Evolutionary conservation across 768 basidiomycete genomes (phyloP).

Genomic region (Tylopilus cervinicoccineus): DNA sequence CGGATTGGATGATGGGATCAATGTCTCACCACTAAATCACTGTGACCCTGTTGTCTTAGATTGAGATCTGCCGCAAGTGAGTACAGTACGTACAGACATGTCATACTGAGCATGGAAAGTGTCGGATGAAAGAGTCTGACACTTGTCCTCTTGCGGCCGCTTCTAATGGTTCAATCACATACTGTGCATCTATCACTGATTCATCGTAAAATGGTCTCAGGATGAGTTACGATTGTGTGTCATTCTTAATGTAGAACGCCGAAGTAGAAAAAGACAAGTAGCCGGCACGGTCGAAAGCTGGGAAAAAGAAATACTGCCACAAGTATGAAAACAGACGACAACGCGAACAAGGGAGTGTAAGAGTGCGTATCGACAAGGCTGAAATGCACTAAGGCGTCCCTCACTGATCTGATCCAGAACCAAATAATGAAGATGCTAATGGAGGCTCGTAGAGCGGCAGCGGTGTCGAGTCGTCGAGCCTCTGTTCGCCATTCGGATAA

Average conservation of each 20-base stretch:
- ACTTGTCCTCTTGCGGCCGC: too few species aligned
- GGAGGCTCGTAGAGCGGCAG: constrained; percentile 61
- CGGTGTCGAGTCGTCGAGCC: constrained; percentile 60
- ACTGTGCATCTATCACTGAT: too few species aligned
- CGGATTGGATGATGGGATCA: background rate
- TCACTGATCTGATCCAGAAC: constrained; percentile 2
- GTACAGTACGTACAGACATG: background rate
- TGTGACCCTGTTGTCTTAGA: constrained; percentile 9
- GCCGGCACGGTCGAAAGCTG: constrained; percentile 8
- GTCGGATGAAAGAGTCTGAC: too few species aligned
- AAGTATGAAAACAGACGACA: background rate
- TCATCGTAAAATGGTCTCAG: too few species aligned
- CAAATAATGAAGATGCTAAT: constrained; percentile 2
- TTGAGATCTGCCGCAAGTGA: background rate
- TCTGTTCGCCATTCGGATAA: constrained; percentile 67
- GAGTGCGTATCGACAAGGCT: background rate
- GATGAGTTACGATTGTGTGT: background rate
- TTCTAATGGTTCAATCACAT: too few species aligned
- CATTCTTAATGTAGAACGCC: background rate
- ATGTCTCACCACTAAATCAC: background rate
- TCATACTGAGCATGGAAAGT: background rate
- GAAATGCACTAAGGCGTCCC: constrained; percentile 4
- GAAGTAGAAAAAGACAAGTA: constrained; percentile 2
- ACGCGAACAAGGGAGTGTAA: background rate
- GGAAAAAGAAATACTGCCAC: background rate